Base-by-base conservation (phyloP, 2,329 filamentous ascomycete species). In the Epichloe hybrida region DNA sequence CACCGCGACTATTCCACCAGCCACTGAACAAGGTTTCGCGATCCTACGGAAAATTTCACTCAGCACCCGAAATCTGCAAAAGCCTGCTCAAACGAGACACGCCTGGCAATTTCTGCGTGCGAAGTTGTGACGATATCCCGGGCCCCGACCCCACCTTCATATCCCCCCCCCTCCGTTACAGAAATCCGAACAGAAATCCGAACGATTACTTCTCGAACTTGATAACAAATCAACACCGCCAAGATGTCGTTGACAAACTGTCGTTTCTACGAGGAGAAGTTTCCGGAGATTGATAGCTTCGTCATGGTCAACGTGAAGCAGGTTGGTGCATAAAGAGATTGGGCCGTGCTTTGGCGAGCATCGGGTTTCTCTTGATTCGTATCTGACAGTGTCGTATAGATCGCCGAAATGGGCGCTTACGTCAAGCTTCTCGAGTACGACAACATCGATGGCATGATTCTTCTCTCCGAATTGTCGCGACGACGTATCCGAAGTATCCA, bases 221-320 rank as follows among this genome's bases (percentile, higher is more conserved):
- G 54, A 64, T 54, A 64, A 63, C 49, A 67, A 72, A 74, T 76
- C 79, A 85, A 64, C 48, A 68, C 72, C 75, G 74, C 77, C 79
- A 86, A 68, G 64, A 95, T 94, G 87, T 94, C 89, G 73, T 82
- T 95, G 76, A 93, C 87, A 68, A 95, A 95, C 75, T 95, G 87
- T 72, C 88, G 89, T 64, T 96, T 94, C 73, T 96, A 95, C 70
- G 89, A 95, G 79, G 88, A 95, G 75, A 95, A 95, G 73, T 96
- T 86, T 56, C 66, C 68, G 61, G 93, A 97, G 79, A 91, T 98
- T 68, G 93, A 98, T 74, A 95, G 88, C 78, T 97, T 96, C 73
- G 94, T 98, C 68, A 98, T 98, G 93, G 93, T 98, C 69, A 98
- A 97, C 72, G 93, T 97, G 64, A 95, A 95, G 81, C 89, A 95